Evolutionary conservation across 176 grass and related monocot species (phyloP), one percentile per base, ranked within the genome.

Genomic region (Pontederia crassipes): DNA sequence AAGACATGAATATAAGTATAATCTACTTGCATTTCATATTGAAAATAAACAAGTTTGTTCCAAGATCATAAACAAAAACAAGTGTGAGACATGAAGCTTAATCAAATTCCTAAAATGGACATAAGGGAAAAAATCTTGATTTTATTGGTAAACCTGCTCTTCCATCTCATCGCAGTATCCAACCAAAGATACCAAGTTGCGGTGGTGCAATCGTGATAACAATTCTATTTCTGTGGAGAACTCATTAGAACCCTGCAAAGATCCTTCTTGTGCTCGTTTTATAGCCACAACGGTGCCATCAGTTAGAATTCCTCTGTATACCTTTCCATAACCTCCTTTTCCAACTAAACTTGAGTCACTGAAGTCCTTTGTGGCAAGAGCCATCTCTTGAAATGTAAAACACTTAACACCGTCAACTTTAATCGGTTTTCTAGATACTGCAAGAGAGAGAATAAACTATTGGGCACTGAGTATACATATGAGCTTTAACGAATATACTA

Each of bases 171-270:
- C 81, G 76, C 87, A 97, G 75, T 82, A 97, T 52, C 87, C 92
- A 66, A 91, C 58, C 45, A 97, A 74, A 67, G 92, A 91, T 73
- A 97, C 87, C 35, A 97, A 84, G 71, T 97, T 97, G 53, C 92
- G 80, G 56, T 91, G 92, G 80, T 97, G 92, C 57, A 97, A 76
- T 77, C 87, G 81, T 70, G 92, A 97, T 54, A 97, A 15, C 58
- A 97, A 14, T 47, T 97, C 92, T 68, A 97, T 88, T 76, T 97
- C 92, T 5, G 87, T 91, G 55, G 72, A 88, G 58, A 97, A 97
- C 67, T 97, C 93, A 45, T 79, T 88, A 55, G 93, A 97, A 67
- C 93, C 93, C 73, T 97, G 93, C 54, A 97, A 58, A 49, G 93
- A 91, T 80, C 72, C 79, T 69, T 85, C 84, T 55, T 91, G 79